Evolutionary conservation across 2,329 filamentous ascomycete species (phyloP).

Genomic region (Hymenoscyphus linearis): DNA sequence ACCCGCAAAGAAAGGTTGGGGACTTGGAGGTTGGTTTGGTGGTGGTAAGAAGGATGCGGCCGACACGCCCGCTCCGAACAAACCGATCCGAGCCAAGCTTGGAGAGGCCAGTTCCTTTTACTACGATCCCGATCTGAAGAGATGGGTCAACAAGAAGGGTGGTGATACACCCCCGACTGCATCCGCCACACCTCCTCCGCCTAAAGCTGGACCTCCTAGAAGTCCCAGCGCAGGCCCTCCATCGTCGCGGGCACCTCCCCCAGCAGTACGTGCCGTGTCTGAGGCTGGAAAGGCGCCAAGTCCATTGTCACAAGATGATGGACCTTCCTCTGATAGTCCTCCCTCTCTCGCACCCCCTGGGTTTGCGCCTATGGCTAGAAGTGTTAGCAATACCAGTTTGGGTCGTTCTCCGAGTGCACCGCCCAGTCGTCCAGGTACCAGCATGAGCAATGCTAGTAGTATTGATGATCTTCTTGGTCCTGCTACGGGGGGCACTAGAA

Average conservation of each 20-base stretch:
- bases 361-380: slow-evolving; percentile 20
- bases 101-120: slow-evolving; percentile 91
- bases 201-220: slow-evolving; percentile 48
- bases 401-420: slow-evolving; percentile 36
- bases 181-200: slow-evolving; percentile 72
- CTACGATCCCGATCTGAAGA: slow-evolving; percentile 92
- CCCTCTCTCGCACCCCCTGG: slow-evolving; percentile 14
- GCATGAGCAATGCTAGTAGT: slow-evolving; percentile 86
- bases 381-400: slow-evolving; percentile 21
- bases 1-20: slow-evolving; percentile 65
- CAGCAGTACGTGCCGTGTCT: slow-evolving; percentile 4
- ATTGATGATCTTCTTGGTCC: slow-evolving; percentile 89
- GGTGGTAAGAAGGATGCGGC: slow-evolving; percentile 55
- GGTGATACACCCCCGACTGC: slow-evolving; percentile 55
- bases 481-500: slow-evolving; percentile 56
- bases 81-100: slow-evolving; percentile 85
- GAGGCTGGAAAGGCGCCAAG: slow-evolving; percentile 30
- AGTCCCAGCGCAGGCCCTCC: slow-evolving; percentile 11
- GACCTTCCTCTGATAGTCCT: neutral
- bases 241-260: neutral
- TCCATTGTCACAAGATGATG: slow-evolving; percentile 16
- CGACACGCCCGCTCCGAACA: slow-evolving; percentile 40
- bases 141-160: slow-evolving; percentile 95
- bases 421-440: slow-evolving; percentile 67
- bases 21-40: slow-evolving; percentile 79